Base-by-base conservation (phyloP, 345 rosid species). In the Moringa oleifera region DNA sequence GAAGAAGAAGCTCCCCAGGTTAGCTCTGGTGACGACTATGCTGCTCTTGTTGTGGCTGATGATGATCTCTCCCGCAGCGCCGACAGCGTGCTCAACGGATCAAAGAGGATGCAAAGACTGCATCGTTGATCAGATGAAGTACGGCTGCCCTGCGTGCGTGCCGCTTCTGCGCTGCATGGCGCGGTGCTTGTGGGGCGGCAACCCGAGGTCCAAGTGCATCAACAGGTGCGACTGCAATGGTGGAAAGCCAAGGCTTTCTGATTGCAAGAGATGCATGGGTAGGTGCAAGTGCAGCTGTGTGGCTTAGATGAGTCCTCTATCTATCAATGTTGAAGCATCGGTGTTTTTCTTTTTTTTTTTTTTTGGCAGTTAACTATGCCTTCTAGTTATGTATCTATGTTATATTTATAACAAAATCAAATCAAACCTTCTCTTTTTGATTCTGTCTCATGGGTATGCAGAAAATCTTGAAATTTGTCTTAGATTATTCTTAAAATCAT, bases 131-230 rank as follows among this genome's bases (percentile, higher is more conserved):
- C 85, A 72, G 68, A 73, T 86, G 80, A 76, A 72, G 61, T 77
- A 73, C 63, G 23, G 47, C 20, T 84, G 96, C 66, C 90, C 92
- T 0, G 63, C 79, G 6, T 89, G 96, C 25, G 71, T 71, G 33
- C 83, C 91, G 22, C 72, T 77, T 19, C 74, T 91, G 1, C 78
- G 69, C 18, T 88, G 97, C 86, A 84, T 86, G 96, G 89, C 89
- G 0, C 72, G 73, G 73, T 91, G 97, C 69, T 78, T 88, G 74
- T 88, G 95, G 97, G 73, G 88, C 0, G 93, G 91, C 50, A 68
- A 57, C 8, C 25, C 83, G 6, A 80, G 53, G 65, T 45, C 77
- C 0, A 69, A 58, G 13, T 88, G 97, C 67, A 65, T 60, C 12
- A 46, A 57, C 19, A 76, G 73, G 58, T 88, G 97, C 5, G 76